Evolutionary conservation across 1,284 basidiomycete genomes (phyloP).

Genomic region (Puccinia brachypodii): DNA sequence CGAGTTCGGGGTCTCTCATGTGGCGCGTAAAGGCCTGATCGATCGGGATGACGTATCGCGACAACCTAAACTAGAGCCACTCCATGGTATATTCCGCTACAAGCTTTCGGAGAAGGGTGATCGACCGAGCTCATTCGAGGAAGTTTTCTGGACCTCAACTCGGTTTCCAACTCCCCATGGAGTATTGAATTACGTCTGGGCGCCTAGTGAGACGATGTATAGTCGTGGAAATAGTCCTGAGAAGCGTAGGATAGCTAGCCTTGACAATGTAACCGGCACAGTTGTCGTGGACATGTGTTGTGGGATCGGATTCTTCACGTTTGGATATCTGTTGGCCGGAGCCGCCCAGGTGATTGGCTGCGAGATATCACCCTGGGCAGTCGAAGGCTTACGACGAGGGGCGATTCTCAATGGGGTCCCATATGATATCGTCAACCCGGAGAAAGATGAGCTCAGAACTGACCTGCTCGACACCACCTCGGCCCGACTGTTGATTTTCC

Average conservation of each 20-base stretch:
- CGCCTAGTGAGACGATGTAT: slow-evolving; percentile 39
- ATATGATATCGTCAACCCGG: background rate
- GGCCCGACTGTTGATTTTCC: slow-evolving; percentile 1
- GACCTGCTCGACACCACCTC: background rate
- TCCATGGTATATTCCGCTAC: slow-evolving; percentile 7
- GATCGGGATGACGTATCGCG: slow-evolving; percentile 3
- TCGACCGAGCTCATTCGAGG: background rate
- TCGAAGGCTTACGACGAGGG: slow-evolving; percentile 28
- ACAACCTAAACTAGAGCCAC: background rate
- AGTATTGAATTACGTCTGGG: slow-evolving; percentile 14
- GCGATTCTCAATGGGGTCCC: slow-evolving; percentile 7
- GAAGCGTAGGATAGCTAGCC: slow-evolving; percentile 18
- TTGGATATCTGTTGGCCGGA: slow-evolving; percentile 26
- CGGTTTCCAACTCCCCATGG: slow-evolving; percentile 14
- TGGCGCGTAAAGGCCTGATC: slow-evolving; percentile 35
- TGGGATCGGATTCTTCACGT: slow-evolving; percentile 37
- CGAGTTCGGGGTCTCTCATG: slow-evolving; percentile 21
- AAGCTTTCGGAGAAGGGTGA: background rate
- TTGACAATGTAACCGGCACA: background rate
- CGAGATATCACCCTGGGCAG: slow-evolving; percentile 34
- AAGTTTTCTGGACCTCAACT: slow-evolving; percentile 34
- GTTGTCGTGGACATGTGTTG: slow-evolving; percentile 41
- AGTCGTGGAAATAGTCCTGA: slow-evolving; percentile 30
- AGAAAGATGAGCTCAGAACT: background rate
- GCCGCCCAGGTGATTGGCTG: slow-evolving; percentile 26